Evolutionary conservation across 2,329 filamentous ascomycete species (phyloP).

Genomic region (Diaporthe vexans): DNA sequence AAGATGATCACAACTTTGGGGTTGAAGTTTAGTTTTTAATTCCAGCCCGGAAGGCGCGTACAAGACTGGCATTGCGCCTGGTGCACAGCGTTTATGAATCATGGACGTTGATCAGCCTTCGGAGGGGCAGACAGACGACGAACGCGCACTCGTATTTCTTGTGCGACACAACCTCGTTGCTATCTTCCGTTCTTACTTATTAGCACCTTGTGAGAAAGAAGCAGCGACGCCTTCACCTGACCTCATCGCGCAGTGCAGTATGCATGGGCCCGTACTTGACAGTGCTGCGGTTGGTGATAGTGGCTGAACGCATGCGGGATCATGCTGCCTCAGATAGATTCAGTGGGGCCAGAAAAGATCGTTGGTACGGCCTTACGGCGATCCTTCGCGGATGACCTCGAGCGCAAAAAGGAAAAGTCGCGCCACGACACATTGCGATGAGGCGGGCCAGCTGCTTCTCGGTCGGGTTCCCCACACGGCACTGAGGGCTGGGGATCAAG

Average conservation of each 20-base stretch:
- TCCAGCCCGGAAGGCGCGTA: not conserved
- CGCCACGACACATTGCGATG: conserved; percentile 27
- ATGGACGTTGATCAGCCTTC: not conserved
- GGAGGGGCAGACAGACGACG: not conserved
- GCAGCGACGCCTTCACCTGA: conserved; percentile 6
- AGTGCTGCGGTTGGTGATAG: conserved; percentile 9
- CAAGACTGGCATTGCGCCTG: not conserved
- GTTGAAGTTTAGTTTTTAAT: not conserved
- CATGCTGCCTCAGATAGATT: conserved; percentile 9
- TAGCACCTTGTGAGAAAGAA: not conserved
- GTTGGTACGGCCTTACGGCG: not conserved
- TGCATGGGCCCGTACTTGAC: conserved; percentile 24
- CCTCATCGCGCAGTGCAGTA: conserved; percentile 10
- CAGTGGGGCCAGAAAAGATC: not conserved
- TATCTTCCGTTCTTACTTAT: not conserved
- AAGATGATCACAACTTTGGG: not conserved
- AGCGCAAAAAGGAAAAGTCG: conserved; percentile 30
- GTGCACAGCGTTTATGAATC: not conserved
- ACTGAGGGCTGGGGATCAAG: conserved; percentile 29
- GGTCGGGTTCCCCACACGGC: conserved; percentile 3
- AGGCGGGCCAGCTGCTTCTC: conserved; percentile 30
- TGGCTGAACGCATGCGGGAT: conserved; percentile 22
- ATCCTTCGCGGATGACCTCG: conserved; percentile 12
- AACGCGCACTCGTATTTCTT: conserved; percentile 10
- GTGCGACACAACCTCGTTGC: conserved; percentile 28